phyloP scores from a whole-genome alignment of 2,329 filamentous ascomycete species.

The Colletotrichum salicis region DNA sequence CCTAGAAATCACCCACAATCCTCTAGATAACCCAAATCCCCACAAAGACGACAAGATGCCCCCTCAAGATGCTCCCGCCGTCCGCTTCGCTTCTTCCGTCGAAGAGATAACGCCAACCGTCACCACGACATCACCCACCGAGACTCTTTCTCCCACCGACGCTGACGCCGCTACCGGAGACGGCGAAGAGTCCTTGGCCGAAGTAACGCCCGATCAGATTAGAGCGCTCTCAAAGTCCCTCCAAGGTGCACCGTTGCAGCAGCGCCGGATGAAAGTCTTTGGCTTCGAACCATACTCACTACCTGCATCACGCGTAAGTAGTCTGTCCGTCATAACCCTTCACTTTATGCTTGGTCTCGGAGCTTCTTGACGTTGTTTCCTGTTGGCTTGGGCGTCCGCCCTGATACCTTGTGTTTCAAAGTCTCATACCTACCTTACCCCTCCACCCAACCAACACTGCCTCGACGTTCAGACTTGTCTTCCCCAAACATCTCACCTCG shows the following conservation, averaged over 20 bases:
- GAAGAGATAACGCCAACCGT: slow-evolving; percentile 70
- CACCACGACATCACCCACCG: slow-evolving; percentile 50
- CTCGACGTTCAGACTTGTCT: slow-evolving; percentile 19
- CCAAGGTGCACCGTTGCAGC: slow-evolving; percentile 80
- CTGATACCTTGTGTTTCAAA: slow-evolving; percentile 29
- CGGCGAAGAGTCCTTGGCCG: slow-evolving; percentile 45
- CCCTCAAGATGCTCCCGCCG: slow-evolving; percentile 56
- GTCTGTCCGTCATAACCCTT: slow-evolving; percentile 2
- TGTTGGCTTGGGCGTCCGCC: slow-evolving; percentile 27
- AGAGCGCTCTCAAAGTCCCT: slow-evolving; percentile 77
- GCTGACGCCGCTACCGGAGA: slow-evolving; percentile 39
- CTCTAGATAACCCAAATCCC: slow-evolving; percentile 23
- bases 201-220: slow-evolving; percentile 71
- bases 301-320: slow-evolving; percentile 81
- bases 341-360: slow-evolving; percentile 7
- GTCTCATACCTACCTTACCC: slow-evolving; percentile 31
- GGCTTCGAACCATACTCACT: slow-evolving; percentile 92
- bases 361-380: slow-evolving; percentile 19
- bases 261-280: slow-evolving; percentile 85
- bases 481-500: slow-evolving; percentile 3
- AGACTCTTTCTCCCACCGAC: slow-evolving; percentile 37
- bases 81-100: slow-evolving; percentile 77
- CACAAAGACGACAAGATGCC: slow-evolving; percentile 38
- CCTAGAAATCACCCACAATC: slow-evolving; percentile 26
- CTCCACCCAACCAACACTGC: slow-evolving; percentile 11